A percentile compares a stretch with the other conserved stretches of the same genome.
Conservation (phyloP, 257 asterid species). For the Lithospermum erythrorhizon region DNA sequence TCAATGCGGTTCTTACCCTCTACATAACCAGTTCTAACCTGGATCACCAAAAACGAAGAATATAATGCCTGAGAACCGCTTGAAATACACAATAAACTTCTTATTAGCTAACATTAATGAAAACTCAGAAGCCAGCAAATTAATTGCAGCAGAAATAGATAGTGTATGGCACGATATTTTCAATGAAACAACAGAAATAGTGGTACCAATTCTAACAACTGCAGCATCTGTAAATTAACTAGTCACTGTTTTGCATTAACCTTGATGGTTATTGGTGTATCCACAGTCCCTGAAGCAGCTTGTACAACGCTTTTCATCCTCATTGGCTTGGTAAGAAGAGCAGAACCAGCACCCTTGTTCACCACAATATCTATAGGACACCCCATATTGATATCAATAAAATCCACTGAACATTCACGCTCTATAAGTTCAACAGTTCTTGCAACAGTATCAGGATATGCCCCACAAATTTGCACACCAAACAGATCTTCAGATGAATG, state of each 20-base stretch:
- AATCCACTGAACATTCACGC: constrained; percentile 78
- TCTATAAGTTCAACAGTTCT: constrained; percentile 89
- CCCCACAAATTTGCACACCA: constrained; percentile 96
- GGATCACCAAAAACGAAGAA: constrained; percentile 18
- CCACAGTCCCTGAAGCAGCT: constrained; percentile 68
- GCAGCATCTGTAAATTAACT: background rate
- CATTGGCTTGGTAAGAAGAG: constrained; percentile 76
- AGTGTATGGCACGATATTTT: no score
- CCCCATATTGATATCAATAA: constrained; percentile 95
- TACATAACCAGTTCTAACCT: constrained; percentile 89
- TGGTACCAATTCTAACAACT: background rate
- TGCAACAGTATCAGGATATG: constrained; percentile 91
- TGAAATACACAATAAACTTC: background rate
- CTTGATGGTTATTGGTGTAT: constrained; percentile 72
- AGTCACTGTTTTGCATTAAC: constrained; percentile 17
- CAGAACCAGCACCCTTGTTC: constrained; percentile 94
- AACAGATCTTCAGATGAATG: constrained; percentile 82
- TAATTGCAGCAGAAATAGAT: no score
- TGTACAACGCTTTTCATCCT: constrained; percentile 76
- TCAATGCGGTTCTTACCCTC: constrained; percentile 92
- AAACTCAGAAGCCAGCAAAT: background rate
- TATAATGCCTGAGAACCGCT: background rate
- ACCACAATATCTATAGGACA: constrained; percentile 92
- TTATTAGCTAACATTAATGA: background rate
- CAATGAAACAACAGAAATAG: no score